Percentiles rank a stretch among this genome's conserved stretches.
These are phyloP conservation scores for Aureobasidium leucospermi DNA, from an alignment of 2,329 filamentous ascomycete genomes.

Conservation along the genomic window DNA sequence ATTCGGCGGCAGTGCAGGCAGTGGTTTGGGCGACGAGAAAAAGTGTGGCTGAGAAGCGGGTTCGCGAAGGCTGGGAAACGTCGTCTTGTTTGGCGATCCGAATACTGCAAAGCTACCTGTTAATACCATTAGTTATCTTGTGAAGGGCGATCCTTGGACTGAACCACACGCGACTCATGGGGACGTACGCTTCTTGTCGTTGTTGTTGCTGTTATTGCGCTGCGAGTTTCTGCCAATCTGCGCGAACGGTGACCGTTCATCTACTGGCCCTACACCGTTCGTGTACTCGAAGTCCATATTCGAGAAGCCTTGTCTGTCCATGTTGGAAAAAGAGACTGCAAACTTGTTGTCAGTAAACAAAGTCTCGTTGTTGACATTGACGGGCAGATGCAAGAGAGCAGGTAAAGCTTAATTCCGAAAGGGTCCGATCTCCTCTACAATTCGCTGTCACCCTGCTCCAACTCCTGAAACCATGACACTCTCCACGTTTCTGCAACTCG, in stretches of 20 bases:
- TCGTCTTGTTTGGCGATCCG: slow-evolving; percentile 43
- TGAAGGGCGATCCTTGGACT: neutral
- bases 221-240: slow-evolving; percentile 30
- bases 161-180: neutral
- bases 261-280: slow-evolving; percentile 39
- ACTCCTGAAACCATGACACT: neutral
- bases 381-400: neutral
- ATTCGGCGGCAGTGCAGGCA: slow-evolving; percentile 30
- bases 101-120: slow-evolving; percentile 28
- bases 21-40: slow-evolving; percentile 35
- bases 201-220: slow-evolving; percentile 20
- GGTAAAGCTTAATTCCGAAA: neutral
- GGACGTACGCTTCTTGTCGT: slow-evolving; percentile 34
- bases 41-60: slow-evolving; percentile 44
- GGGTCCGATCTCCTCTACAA: neutral
- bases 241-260: slow-evolving; percentile 41
- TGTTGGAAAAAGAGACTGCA: neutral
- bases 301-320: slow-evolving; percentile 23
- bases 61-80: slow-evolving; percentile 40
- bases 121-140: neutral
- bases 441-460: neutral
- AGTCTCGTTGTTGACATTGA: neutral
- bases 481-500: too few species aligned
- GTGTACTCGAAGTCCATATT: slow-evolving; percentile 49
- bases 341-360: slow-evolving; percentile 2